Base-by-base conservation (phyloP, 495 filamentous ascomycete species). In the Hypoxylon crocopeplum region DNA sequence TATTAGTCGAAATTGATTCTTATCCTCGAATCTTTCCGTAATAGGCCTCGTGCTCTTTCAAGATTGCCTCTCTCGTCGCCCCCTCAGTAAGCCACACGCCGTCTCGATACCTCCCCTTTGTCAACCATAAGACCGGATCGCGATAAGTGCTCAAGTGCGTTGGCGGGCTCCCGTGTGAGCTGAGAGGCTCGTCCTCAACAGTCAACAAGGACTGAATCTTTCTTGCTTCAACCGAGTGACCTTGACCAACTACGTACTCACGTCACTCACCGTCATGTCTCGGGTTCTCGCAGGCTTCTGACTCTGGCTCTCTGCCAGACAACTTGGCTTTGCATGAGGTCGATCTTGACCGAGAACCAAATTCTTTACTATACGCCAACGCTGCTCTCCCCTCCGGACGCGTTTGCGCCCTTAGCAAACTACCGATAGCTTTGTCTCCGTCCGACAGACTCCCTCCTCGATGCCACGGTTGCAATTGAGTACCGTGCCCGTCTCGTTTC, bases 271-370 rank as follows among this genome's bases (percentile, higher is more conserved):
- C 66, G 68, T 71, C 76, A 80, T 81, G 78, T 79, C 77, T 79
- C 75, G 69, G 73, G 65, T 68, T 70, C 62, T 66, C 68, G 72
- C 73, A 56, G 61, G 59, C 61, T 71, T 75, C 69, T 81, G 77
- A 76, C 72, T 76, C 74, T 78, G 78, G 76, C 76, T 71, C 55
- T 62, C 68, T 60, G 77, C 78, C 77, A 73, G 76, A 75, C 63
- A 47, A 67, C 66, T 67, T 69, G 69, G 69, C 65, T 61, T 64
- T 69, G 54, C 62, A 66, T 61, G 39, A 57, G 51, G 46, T 67
- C 53, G 16, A 56, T 54, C 25, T 61, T 54, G 60, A 64, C 58
- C 58, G 45, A 62, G 64, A 62, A 59, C 56, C 51, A 51, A 48
- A 47, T 30, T 38, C 27, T 38, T 22, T 34, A 30, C 36, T 41